Base-by-base conservation (phyloP, 768 basidiomycete species). In the Royoungia palumana region DNA sequence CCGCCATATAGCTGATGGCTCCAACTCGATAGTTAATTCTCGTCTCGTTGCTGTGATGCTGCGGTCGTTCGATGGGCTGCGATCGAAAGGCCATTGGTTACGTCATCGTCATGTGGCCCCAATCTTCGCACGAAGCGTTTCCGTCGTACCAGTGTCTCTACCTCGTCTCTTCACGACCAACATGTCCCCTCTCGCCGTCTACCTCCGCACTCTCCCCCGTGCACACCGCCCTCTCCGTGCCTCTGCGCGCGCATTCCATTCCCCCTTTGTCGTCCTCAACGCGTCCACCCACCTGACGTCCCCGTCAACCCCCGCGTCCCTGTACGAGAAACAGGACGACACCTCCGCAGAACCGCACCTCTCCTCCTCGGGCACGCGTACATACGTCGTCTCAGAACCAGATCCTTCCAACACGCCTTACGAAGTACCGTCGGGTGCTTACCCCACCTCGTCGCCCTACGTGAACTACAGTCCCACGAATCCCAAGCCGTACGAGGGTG, bases 381-480 rank as follows among this genome's bases (percentile, higher is more conserved):
- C 82, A 28, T 84, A 88, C 58, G 83, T 88, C 54, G 86, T 87
- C 54, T 86, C 83, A 27, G 75, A 85, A 62, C 86, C 86, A 34
- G 83, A 87, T 67, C 75, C 78, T 28, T 70, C 79, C 47, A 63
- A 81, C 47, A 76, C 73, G 36, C 78, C 79, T 27, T 87, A 86
- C 57, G 71, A 77, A 55, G 84, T 89, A n/a, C 86, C 86, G 2
- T 78, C 80, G 11, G 86, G 87, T 55, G 86, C 85, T 6, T 82
- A 81, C 63, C 75, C 78, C 35, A 72, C 73, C 25, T 75, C 77
- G 19, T 64, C 72, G 2, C 71, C 81, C 16, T 77, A 75, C 60
- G 65, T 71, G 47, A 72, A 70, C 60, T 73, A 67, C 65, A 47
- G 65, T 12, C 44, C 76, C 30, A 69, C 78, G 6, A 72, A 70